Base-by-base conservation (phyloP, 768 basidiomycete genomes). In the Boletellus sp. region DNA sequence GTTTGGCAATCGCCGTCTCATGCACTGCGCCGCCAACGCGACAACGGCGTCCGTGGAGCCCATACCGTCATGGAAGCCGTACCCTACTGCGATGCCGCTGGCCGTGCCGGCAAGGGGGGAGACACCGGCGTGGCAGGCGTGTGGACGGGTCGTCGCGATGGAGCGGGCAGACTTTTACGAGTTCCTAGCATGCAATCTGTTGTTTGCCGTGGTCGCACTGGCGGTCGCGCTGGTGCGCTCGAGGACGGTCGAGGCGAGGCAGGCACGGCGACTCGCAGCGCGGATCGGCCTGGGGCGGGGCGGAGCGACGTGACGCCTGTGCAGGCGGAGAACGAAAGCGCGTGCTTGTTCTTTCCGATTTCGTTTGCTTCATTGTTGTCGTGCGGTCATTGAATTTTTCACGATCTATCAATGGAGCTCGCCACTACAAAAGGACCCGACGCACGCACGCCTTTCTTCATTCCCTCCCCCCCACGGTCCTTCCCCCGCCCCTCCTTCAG, bases 111-210 rank as follows among this genome's bases (percentile, higher is more conserved):
- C 28, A 28, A 28, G 58, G 28, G 83, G 82, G 35, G 83, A 85
- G 68, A 81, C 79, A 1, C 84, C 85, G 3, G 93, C 92, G 6
- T 97, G 93, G 92, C 87, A 93, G 62, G 83, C 93, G 4, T 97
- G 94, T 59, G 94, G 94, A 4, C 90, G 91, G 54, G 88, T 94
- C 32, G 75, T 87, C 39, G 69, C 73, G 17, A 76, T 80, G 52
- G 94, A 97, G 69, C 81, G 85, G 38, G 85, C 79, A 8, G 91
- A 94, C 67, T 97, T 90, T 64, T 90, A 83, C 70, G 93, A 96
- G 66, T 97, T 96, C 67, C 70, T 94, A 8, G 91, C 84, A 22
- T 85, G 90, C 63, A 95, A 94, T 62, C 59, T 89, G 26, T 56
- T 86, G 12, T 85, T 96, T 61, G 83, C 83, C 2, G 69, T 77